Evolutionary conservation across 108 stramenopile species (phyloP).

Genomic region (Hondaea fermentalgiana): DNA sequence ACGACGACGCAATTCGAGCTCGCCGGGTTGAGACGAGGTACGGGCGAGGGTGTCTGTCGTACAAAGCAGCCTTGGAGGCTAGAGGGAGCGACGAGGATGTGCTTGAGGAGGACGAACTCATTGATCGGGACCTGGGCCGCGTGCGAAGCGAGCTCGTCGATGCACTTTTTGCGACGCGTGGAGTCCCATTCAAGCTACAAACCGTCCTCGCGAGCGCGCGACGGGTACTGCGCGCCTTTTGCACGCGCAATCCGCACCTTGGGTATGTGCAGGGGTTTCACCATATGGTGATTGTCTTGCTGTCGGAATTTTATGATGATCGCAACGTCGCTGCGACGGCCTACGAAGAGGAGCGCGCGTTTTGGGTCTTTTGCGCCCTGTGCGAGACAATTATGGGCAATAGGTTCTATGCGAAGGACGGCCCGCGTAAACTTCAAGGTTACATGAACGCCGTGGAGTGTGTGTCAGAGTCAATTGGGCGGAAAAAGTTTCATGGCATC

Average conservation of each 20-base stretch:
- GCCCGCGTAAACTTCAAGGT: neutral
- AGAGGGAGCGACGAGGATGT: neutral
- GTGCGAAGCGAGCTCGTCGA: neutral
- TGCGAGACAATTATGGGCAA: neutral
- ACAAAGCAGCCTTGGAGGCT: neutral
- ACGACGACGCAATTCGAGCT: too few relatives aligned
- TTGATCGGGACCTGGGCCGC: neutral
- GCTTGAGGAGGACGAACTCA: neutral
- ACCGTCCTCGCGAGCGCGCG: neutral
- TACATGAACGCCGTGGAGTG: neutral
- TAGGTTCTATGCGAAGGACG: neutral
- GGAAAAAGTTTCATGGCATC: neutral
- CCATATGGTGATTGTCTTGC: neutral
- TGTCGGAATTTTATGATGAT: neutral
- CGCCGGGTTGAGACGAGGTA: neutral
- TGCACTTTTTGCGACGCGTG: neutral
- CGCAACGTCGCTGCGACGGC: neutral
- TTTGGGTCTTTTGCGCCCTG: neutral
- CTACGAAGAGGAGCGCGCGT: neutral
- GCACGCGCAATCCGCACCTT: neutral
- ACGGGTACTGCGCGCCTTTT: neutral
- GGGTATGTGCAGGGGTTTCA: neutral
- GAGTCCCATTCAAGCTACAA: neutral
- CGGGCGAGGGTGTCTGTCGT: neutral
- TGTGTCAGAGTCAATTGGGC: neutral